Evolutionary conservation across 495 filamentous ascomycete species (phyloP).

Genomic region (Penicillium dipodomyicola): DNA sequence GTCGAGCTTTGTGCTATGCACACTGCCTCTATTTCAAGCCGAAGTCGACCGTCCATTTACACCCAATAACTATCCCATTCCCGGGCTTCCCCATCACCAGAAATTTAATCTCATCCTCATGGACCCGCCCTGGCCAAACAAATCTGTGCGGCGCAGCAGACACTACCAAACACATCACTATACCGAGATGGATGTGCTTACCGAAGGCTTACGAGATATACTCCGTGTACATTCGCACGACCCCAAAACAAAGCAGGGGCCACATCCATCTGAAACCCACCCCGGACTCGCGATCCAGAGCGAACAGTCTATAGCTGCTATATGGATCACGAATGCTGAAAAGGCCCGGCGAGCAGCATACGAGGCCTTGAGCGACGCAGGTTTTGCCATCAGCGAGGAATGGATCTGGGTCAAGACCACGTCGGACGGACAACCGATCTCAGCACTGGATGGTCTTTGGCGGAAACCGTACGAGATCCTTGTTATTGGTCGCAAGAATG

Average conservation of each 20-base stretch:
- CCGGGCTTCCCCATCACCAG: constrained; percentile 23
- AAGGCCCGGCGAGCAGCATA: constrained; percentile 59
- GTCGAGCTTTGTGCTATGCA: constrained; percentile 52
- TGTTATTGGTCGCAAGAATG: constrained; percentile 53
- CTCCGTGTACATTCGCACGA: constrained; percentile 29
- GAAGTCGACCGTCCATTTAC: neutral
- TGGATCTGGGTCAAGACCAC: constrained; percentile 95
- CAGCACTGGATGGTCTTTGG: constrained; percentile 65
- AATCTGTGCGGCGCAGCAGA: constrained; percentile 70
- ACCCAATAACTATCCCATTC: constrained; percentile 25
- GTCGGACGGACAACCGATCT: constrained; percentile 63
- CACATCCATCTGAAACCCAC: neutral
- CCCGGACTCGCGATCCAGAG: constrained; percentile 8
- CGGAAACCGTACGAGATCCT: constrained; percentile 85
- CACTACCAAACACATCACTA: constrained; percentile 60
- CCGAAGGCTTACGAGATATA: constrained; percentile 28
- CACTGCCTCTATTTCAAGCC: constrained; percentile 25
- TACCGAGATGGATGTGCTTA: constrained; percentile 32
- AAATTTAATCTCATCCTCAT: constrained; percentile 78
- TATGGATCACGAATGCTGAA: constrained; percentile 87
- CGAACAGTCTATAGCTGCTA: constrained; percentile 44
- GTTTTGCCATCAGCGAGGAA: constrained; percentile 67
- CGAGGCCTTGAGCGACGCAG: constrained; percentile 58
- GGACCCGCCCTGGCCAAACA: constrained; percentile 93
- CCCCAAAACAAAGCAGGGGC: neutral